Evolutionary conservation across 345 rosid genomes (phyloP), one percentile per base, ranked within the genome.

Genomic region (Streptanthus diversifolius): DNA sequence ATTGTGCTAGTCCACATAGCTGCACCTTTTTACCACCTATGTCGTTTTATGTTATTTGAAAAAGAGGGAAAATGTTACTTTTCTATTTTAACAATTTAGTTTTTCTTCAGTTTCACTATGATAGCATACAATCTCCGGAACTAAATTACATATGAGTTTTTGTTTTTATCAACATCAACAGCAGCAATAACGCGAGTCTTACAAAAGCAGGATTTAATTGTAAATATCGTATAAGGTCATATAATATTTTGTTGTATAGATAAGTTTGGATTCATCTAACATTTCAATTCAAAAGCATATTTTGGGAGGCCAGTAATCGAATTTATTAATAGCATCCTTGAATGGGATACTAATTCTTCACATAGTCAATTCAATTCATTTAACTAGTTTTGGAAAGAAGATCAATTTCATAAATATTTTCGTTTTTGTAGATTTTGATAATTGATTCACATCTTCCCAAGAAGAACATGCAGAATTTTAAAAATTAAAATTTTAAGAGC

Each of bases 1-100:
- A 93, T 70, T 93, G 98, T 57, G 95, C 95, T 62, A 85, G 37
- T 29, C 96, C 97, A 82, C 97, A 91, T 0, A 88, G 81, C 76
- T 67, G 81, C 29, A 84, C 86, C 67, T 78, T 79, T 66, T 72
- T 72, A 14, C 91, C 90, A 32, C 96, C 96, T 88, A n/a, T n/a
- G 67, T 35, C 55, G 35, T 27, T 66, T 56, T 29, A 6, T 27
- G 21, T 63, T 11, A 24, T 21, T 52, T 15, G 0, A 1, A 66
- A 18, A 10, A 30, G 2, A 64, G 27, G 27, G 27, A 3, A 54
- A 13, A 0, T 41, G 24, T 35, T 17, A 59, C 14, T 57, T 7
- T 21, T 69, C 10, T 12, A 0, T 44, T 4, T 10, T 44, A 17
- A 43, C 24, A 32, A 21, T 36, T 36, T 0, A 37, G 12, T 1